Conservation (phyloP, 306 rosid genomes). For the Lagenaria siceraria region DNA sequence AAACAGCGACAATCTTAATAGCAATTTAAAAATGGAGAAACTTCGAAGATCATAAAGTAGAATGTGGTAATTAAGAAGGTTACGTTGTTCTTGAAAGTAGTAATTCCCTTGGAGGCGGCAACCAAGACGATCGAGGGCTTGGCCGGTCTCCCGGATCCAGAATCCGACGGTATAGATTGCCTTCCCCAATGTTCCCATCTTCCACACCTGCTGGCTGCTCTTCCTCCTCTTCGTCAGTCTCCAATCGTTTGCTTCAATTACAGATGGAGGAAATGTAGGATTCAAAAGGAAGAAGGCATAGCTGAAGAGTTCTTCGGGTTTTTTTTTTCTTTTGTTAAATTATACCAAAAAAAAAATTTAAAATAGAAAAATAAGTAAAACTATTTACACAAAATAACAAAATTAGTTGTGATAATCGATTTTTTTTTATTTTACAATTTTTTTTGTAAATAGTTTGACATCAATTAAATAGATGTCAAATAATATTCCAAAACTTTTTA, state of each 20-base stretch:
- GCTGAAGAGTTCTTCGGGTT: neutral
- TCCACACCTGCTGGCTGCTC: neutral
- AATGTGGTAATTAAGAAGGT: neutral
- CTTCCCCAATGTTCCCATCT: conserved; percentile 78
- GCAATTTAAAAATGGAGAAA: neutral
- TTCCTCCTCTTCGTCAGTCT: neutral
- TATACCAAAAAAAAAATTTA: too few species aligned
- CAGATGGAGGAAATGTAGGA: neutral
- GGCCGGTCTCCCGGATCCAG: conserved; percentile 97
- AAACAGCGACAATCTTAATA: neutral
- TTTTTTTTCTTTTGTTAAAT: too few species aligned
- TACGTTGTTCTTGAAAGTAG: conserved; percentile 83
- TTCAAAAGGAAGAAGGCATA: neutral
- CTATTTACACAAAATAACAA: too few species aligned
- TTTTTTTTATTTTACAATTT: too few species aligned
- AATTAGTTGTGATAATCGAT: too few species aligned
- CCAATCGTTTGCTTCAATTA: neutral
- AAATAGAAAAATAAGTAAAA: too few species aligned
- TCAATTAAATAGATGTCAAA: too few species aligned
- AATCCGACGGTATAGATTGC: conserved; percentile 86
- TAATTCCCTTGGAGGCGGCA: conserved; percentile 80
- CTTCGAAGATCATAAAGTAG: neutral
- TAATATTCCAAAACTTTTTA: too few species aligned
- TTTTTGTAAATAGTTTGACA: too few species aligned
- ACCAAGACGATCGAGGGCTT: conserved; percentile 91